A percentile compares a stretch with the other conserved stretches of the same genome.
These are phyloP conservation scores for Zygotorulaspora chibaensis DNA, from an alignment of 805 yeast species.

Conservation along the genomic window DNA sequence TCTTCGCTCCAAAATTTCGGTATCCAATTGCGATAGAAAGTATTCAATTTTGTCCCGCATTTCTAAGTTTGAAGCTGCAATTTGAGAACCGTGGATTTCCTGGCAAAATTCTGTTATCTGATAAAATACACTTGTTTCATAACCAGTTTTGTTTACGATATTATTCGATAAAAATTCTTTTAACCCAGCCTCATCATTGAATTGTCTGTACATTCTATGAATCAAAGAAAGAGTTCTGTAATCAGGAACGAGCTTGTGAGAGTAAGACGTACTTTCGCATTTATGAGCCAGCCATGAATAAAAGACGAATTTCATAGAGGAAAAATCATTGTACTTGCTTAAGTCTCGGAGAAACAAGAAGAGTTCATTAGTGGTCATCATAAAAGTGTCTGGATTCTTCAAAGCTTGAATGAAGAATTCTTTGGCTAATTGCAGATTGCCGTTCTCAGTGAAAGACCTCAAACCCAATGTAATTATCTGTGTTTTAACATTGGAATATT, in stretches of 20 bases:
- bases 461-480: conserved; percentile 25
- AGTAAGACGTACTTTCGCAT: conserved; percentile 2
- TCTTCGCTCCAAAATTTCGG: conserved; percentile 6
- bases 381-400: conserved; percentile 30
- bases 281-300: conserved; percentile 24
- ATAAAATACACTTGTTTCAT: conserved; percentile 14
- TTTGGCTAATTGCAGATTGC: conserved; percentile 28
- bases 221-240: conserved; percentile 16
- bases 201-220: conserved; percentile 20
- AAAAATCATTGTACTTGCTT: conserved; percentile 16
- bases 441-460: conserved; percentile 26
- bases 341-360: conserved; percentile 19
- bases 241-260: conserved; percentile 10
- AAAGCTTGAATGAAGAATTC: conserved; percentile 31
- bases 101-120: conserved; percentile 19
- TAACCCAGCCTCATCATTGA: conserved; percentile 11
- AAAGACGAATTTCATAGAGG: conserved; percentile 21
- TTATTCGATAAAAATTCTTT: conserved; percentile 15
- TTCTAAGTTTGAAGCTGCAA: background rate
- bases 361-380: conserved; percentile 19
- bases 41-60: conserved; percentile 6
- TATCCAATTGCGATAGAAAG: conserved; percentile 3
- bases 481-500: conserved; percentile 20
- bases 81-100: conserved; percentile 4
- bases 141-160: conserved; percentile 14